Conservation (phyloP, 306 rosid genomes). For the Abrus precatorius region DNA sequence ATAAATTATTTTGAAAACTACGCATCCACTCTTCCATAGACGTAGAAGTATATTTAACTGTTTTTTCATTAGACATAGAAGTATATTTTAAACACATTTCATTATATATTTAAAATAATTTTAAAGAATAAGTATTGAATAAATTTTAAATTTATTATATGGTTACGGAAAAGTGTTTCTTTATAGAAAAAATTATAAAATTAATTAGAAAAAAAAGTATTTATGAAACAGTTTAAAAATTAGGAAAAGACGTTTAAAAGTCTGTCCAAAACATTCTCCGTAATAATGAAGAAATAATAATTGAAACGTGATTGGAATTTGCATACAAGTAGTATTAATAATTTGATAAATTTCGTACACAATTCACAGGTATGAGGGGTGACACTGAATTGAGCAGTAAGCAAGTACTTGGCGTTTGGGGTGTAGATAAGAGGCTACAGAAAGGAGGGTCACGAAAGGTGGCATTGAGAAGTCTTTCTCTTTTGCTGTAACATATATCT, state of each 20-base stretch:
- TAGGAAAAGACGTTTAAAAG: background rate
- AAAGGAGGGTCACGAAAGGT: constrained; percentile 51
- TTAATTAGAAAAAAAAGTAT: background rate
- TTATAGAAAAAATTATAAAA: background rate
- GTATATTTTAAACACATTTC: too few relatives aligned
- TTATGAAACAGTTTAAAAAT: background rate
- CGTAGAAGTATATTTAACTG: too few relatives aligned
- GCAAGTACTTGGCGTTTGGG: constrained; percentile 23
- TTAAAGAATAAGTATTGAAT: too few relatives aligned
- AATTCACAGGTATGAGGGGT: background rate
- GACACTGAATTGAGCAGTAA: constrained; percentile 22
- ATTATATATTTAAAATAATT: too few relatives aligned
- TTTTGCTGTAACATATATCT: constrained; percentile 39
- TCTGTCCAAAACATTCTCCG: constrained; percentile 35
- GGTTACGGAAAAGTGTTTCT: too few relatives aligned
- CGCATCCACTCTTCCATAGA: too few relatives aligned
- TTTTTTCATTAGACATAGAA: too few relatives aligned
- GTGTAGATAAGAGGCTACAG: constrained; percentile 50
- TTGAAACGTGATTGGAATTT: constrained; percentile 17
- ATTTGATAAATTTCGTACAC: background rate
- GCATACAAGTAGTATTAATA: background rate
- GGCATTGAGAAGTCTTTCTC: constrained; percentile 57
- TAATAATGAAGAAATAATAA: constrained; percentile 38
- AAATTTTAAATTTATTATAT: too few relatives aligned
- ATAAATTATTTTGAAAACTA: too few relatives aligned